Evolutionary conservation across 306 rosid genomes (phyloP).

Genomic region (Prunus salicina): DNA sequence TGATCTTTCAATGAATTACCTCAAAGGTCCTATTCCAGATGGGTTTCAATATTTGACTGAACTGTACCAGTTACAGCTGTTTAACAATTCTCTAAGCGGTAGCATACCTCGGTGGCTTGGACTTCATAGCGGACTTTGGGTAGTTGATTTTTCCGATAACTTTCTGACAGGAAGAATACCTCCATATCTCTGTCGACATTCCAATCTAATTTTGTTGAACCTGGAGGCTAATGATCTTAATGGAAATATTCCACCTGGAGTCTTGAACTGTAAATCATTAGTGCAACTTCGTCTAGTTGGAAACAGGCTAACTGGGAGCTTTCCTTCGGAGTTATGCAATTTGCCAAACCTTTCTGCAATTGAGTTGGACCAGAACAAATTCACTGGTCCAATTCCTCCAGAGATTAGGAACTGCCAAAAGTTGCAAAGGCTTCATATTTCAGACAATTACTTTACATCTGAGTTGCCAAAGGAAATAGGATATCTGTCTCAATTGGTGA

Average conservation of each 20-base stretch:
- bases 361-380: conserved; percentile 71
- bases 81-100: conserved; percentile 72
- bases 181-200: conserved; percentile 63
- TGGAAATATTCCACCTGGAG: conserved; percentile 67
- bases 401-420: conserved; percentile 55
- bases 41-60: conserved; percentile 61
- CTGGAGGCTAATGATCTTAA: conserved; percentile 54
- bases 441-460: conserved; percentile 64
- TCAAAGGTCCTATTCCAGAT: conserved; percentile 67
- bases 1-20: conserved; percentile 86
- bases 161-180: conserved; percentile 69
- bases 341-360: conserved; percentile 66
- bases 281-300: conserved; percentile 62
- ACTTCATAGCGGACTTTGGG: conserved; percentile 71
- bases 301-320: conserved; percentile 70
- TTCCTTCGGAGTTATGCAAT: conserved; percentile 75
- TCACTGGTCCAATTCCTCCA: conserved; percentile 73
- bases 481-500: conserved; percentile 72
- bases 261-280: conserved; percentile 61
- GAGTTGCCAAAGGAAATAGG: conserved; percentile 87
- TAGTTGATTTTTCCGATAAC: conserved; percentile 84
- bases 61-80: conserved; percentile 78
- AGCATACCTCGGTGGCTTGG: conserved; percentile 73
- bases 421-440: conserved; percentile 90
- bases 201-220: conserved; percentile 63